These are phyloP conservation scores for Pestalotiopsis sp. DNA, from an alignment of 2,329 filamentous ascomycete genomes.

Conservation along the genomic window DNA sequence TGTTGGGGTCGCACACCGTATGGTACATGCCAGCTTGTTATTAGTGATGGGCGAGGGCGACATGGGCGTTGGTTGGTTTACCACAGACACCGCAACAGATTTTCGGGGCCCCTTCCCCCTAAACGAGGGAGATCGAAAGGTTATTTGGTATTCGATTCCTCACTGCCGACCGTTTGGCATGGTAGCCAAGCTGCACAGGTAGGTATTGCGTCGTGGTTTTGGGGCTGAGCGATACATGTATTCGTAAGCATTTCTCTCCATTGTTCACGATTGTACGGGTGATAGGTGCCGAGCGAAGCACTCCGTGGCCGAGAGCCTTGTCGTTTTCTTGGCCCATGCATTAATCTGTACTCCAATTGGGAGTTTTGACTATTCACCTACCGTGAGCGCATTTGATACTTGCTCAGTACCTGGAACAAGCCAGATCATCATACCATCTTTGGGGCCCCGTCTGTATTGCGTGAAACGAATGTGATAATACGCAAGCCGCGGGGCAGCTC, in stretches of 20 bases:
- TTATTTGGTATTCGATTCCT: not conserved
- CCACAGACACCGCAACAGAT: not conserved
- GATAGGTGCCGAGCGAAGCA: not conserved
- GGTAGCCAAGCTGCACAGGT: not conserved
- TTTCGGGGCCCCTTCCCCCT: not conserved
- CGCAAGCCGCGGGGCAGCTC: not conserved
- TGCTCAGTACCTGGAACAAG: not conserved
- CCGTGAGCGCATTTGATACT: not conserved
- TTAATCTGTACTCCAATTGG: not conserved
- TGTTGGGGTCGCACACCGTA: not conserved
- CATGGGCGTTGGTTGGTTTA: not conserved
- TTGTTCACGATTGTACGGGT: not conserved
- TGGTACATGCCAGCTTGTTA: not conserved
- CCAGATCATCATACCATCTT: not conserved
- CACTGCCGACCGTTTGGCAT: not conserved
- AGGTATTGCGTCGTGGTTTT: not conserved
- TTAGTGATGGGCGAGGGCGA: not conserved
- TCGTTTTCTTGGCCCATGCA: not conserved
- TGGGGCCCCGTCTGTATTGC: not conserved
- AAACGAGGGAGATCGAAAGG: not conserved
- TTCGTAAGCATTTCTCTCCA: not conserved
- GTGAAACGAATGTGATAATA: not conserved
- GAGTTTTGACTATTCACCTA: not conserved
- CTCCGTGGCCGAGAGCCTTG: not conserved
- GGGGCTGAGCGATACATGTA: not conserved